Conservation (phyloP, 441 rosid genomes). For the Pelargonium australe region DNA sequence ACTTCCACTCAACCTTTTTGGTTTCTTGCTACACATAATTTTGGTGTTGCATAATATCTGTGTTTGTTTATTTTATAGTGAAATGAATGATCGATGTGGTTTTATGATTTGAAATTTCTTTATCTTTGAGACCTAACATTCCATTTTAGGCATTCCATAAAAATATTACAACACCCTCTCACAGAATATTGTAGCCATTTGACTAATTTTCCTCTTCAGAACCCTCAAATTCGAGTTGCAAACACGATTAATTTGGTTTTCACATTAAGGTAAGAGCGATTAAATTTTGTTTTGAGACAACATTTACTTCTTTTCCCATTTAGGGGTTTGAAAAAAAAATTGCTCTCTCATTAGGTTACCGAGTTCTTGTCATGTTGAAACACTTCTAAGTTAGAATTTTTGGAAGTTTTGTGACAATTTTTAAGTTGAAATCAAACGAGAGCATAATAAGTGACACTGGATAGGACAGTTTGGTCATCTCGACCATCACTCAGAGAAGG, state of each 20-base stretch:
- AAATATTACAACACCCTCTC: slow-evolving; percentile 16
- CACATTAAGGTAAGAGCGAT: background rate
- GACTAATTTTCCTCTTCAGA: background rate
- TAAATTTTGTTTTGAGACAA: no score
- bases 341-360: no score
- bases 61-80: background rate
- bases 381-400: no score
- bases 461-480: no score
- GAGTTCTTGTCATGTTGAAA: no score
- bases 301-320: no score
- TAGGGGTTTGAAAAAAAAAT: no score
- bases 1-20: background rate
- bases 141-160: slow-evolving; percentile 25
- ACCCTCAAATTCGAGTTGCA: background rate
- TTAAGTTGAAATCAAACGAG: no score
- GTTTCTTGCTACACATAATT: background rate
- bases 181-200: slow-evolving; percentile 2
- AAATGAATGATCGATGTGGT: slow-evolving; percentile 10
- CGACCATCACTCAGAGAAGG: no score
- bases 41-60: background rate
- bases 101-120: slow-evolving; percentile 24
- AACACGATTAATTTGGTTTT: background rate
- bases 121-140: slow-evolving; percentile 26
- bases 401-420: no score
- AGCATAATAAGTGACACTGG: no score